A percentile compares a stretch with the other conserved stretches of the same genome.
phyloP scores from a whole-genome alignment of 352 stramenopile genomes.

The Phytophthora capsici region DNA sequence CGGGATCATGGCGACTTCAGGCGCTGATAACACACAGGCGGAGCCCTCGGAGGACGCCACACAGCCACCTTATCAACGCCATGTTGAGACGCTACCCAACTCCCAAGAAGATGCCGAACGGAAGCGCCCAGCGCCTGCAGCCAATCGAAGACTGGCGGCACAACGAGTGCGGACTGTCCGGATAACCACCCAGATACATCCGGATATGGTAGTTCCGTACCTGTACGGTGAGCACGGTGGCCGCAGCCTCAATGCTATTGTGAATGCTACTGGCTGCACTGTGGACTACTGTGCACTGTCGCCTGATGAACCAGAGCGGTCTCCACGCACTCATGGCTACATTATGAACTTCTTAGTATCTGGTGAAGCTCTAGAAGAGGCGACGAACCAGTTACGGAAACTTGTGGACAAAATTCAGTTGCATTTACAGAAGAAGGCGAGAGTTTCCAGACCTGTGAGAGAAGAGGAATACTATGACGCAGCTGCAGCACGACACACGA shows the following conservation, averaged over 20 bases:
- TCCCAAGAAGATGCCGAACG: background rate
- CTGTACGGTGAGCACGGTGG: constrained; percentile 62
- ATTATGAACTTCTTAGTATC: constrained; percentile 71
- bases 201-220: constrained; percentile 64
- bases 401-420: constrained; percentile 60
- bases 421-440: constrained; percentile 57
- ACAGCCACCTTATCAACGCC: constrained; percentile 11
- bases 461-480: constrained; percentile 2
- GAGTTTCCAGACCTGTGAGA: constrained; percentile 1
- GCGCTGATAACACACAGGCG: constrained; percentile 16
- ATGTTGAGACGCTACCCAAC: background rate
- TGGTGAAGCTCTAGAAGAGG: constrained; percentile 52
- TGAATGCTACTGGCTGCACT: constrained; percentile 49
- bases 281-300: constrained; percentile 76
- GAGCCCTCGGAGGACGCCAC: constrained; percentile 6
- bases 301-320: constrained; percentile 47
- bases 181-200: constrained; percentile 54
- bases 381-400: constrained; percentile 42
- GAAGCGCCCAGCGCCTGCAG: background rate
- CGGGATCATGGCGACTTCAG: constrained; percentile 25
- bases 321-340: constrained; percentile 34
- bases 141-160: background rate
- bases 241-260: constrained; percentile 60
- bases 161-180: constrained; percentile 69
- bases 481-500: constrained; percentile 4